These are phyloP conservation scores for Cardamine chenopodiifolia DNA, from an alignment of 345 rosid species.

Conservation along the genomic window DNA sequence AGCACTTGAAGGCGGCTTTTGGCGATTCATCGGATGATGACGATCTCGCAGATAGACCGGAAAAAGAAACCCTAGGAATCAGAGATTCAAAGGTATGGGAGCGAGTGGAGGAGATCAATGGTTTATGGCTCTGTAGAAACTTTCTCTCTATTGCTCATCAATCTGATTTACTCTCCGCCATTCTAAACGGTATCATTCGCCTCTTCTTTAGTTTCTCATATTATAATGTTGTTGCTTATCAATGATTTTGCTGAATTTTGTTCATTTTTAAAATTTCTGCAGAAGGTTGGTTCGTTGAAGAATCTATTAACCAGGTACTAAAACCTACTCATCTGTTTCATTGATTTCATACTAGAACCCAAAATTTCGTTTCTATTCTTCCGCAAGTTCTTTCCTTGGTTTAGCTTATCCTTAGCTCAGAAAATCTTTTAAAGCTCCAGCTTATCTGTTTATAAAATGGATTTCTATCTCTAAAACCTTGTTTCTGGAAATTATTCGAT, in stretches of 20 bases:
- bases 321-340: background rate
- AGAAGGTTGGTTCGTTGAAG: slow-evolving; percentile 86
- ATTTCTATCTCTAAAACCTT: background rate
- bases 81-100: slow-evolving; percentile 53
- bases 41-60: slow-evolving; percentile 26
- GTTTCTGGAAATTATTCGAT: background rate
- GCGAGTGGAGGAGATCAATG: slow-evolving; percentile 52
- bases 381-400: background rate
- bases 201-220: background rate
- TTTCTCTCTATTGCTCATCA: slow-evolving; percentile 68
- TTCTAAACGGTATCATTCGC: slow-evolving; percentile 52
- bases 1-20: slow-evolving; percentile 54
- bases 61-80: background rate
- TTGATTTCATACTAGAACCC: background rate
- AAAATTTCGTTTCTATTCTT: background rate
- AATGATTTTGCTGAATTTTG: background rate
- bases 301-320: slow-evolving; percentile 75
- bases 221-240: background rate
- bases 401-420: background rate
- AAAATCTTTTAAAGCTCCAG: background rate
- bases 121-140: slow-evolving; percentile 69
- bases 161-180: slow-evolving; percentile 56
- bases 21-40: slow-evolving; percentile 82
- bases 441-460: background rate
- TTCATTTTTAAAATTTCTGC: slow-evolving; percentile 24